Base-by-base conservation (phyloP, 768 basidiomycete species). In the Kockovaella imperatae region DNA sequence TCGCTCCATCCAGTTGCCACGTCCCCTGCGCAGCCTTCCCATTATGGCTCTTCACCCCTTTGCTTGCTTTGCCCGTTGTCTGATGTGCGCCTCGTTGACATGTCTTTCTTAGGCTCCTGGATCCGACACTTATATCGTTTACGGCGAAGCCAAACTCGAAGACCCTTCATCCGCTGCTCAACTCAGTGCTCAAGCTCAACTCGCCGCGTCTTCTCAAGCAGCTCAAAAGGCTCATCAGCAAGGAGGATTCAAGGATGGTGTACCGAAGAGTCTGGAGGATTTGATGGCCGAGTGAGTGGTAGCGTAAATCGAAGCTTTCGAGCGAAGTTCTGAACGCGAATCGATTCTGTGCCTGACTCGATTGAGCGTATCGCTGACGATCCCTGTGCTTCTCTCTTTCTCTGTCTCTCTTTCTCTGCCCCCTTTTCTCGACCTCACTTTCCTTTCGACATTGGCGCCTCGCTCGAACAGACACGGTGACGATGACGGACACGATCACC, bases 111-210 rank as follows among this genome's bases (percentile, higher is more conserved):
- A n/a, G n/a, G 89, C 87, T 42, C 83, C 85, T 35, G 90, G 88
- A 75, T 89, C 87, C 69, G 95, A 99, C 75, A 88, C 86, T 74
- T 96, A 99, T 78, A 88, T 99, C 70, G 90, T 99, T 56, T 99
- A 97, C 64, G 95, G 95, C 56, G 95, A 97, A 77, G 91, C 71
- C 43, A 71, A 69, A 48, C 49, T 70, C 32, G 67, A 71, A 53
- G 61, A 69, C 54, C 59, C 59, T 21, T 42, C 30, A 30, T 66
- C 59, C n/a, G 62, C 67, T 32, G 62, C 68, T 43, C 70, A 69
- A 52, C 50, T 68, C 26, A 50, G 50, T 31, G 66, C 86, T 49
- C 82, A 84, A 42, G 87, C 90, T 65, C 87, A 86, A 65, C 78
- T 87, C 57, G 79, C 59, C 11, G 69, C 69, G 36, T 60, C 57